Evolutionary conservation across 2,329 filamentous ascomycete species (phyloP), one percentile per base, ranked within the genome.

Genomic region (Paecilomyces niveus): DNA sequence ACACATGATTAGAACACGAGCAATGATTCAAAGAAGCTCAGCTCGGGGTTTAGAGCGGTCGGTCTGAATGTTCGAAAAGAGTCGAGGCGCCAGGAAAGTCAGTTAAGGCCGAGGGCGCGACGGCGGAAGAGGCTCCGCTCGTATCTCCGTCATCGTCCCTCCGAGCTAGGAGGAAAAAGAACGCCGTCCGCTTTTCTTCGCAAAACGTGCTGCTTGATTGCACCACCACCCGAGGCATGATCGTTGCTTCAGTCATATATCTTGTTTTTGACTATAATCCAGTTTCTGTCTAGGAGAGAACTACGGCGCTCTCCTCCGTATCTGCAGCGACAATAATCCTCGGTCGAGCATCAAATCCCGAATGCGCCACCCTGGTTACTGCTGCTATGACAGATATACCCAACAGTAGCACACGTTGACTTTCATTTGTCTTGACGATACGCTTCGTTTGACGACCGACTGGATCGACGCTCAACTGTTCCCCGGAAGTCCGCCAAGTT

Each of bases 141-240:
- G 64, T 70, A 73, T 71, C 70, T 73, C 71, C 71, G 71, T 70
- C 70, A 71, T 71, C 63, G 63, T 62, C 56, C 58, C 67, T 65
- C 56, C 59, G 59, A 60, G 66, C 67, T 66, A 68, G 67, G 65
- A 57, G 67, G 63, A 68, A 70, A 72, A 69, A 71, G 71, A 73
- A 71, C 71, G 71, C 69, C 65, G 66, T 60, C 59, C 66, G 58
- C 59, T 60, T 59, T 61, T 64, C 59, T 35, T 57, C 58, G 55
- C 39, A 21, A 39, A n/a, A 45, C 39, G 39, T 45, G 39, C 39
- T 18, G 39, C 15, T 45, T n/a, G n/a, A 45, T 18, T 45, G 39
- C 39, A 9, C 39, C 39, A 45, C 39, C n/a, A n/a, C n/a, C n/a
- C 15, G 39, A 45, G 9, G 15, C 15, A 45, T 3, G n/a, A 45